These are phyloP conservation scores for Penicillium sp. DNA, from an alignment of 2,329 filamentous ascomycete species.

Conservation along the genomic window DNA sequence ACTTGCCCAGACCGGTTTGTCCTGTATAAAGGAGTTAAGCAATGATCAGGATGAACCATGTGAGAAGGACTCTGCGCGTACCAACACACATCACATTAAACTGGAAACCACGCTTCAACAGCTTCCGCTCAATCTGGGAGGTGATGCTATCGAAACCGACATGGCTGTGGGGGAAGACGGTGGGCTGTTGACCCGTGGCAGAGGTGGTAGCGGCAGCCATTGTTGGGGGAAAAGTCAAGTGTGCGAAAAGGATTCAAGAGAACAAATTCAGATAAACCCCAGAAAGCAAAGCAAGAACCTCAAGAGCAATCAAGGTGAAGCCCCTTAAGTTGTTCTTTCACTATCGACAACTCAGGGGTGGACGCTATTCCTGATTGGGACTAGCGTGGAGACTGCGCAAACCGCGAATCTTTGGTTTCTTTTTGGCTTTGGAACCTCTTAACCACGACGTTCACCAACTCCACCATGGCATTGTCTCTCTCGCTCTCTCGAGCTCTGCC, in stretches of 20 bases:
- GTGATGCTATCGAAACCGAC: conserved; percentile 99
- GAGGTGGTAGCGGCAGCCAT: conserved; percentile 69
- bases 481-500: conserved; percentile 14
- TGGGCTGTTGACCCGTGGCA: conserved; percentile 44
- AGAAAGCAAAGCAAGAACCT: background rate
- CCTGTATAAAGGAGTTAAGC: conserved; percentile 57
- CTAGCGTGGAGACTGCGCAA: conserved; percentile 26
- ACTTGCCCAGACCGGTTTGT: conserved; percentile 98
- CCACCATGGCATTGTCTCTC: conserved; percentile 31
- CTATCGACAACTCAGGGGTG: conserved; percentile 38
- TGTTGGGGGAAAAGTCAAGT: conserved; percentile 37
- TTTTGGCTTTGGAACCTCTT: background rate
- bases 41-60: background rate
- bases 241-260: conserved; percentile 1
- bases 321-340: conserved; percentile 25
- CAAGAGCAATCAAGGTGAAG: background rate
- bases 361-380: conserved; percentile 30
- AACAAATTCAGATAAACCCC: background rate
- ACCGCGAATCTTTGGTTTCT: conserved; percentile 4
- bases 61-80: conserved; percentile 55
- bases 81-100: conserved; percentile 99
- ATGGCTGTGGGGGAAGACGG: conserved; percentile 88
- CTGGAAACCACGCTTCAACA: conserved; percentile 98
- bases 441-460: background rate
- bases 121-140: conserved; percentile 98